These are phyloP conservation scores for Cyclotella kingstonii DNA, from an alignment of 108 stramenopile genomes.

Conservation along the genomic window DNA sequence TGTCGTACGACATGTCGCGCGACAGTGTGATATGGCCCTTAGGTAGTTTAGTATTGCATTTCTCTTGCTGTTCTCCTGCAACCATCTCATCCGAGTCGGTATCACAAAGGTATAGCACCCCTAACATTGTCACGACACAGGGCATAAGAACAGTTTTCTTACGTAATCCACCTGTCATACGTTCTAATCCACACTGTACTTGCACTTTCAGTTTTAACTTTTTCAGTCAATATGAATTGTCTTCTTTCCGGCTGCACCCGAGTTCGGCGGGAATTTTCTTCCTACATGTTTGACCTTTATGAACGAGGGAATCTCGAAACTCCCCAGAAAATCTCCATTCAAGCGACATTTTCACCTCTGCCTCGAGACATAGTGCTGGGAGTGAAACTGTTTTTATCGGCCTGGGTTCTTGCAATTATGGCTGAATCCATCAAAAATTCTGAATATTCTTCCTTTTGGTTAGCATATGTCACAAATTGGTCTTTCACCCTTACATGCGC, in stretches of 20 bases:
- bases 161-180: too few relatives aligned
- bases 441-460: constrained; percentile 5
- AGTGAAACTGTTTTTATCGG: background rate
- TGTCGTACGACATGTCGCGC: too few relatives aligned
- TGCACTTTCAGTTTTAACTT: too few relatives aligned
- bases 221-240: constrained; percentile 3
- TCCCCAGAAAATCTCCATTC: background rate
- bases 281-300: constrained; percentile 10
- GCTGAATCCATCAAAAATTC: background rate
- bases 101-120: too few relatives aligned
- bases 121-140: too few relatives aligned
- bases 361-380: constrained; percentile 2
- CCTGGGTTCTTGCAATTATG: constrained; percentile 13
- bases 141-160: too few relatives aligned
- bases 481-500: constrained; percentile 1
- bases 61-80: too few relatives aligned
- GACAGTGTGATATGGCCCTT: too few relatives aligned
- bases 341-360: constrained; percentile 9
- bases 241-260: background rate
- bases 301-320: background rate
- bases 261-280: constrained; percentile 3
- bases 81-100: too few relatives aligned
- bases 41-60: too few relatives aligned
- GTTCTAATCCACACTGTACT: too few relatives aligned
- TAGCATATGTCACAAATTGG: constrained; percentile 19